These are phyloP conservation scores for Leptomonas seymouri DNA, from an alignment of 208 protist species.

Conservation along the genomic window DNA sequence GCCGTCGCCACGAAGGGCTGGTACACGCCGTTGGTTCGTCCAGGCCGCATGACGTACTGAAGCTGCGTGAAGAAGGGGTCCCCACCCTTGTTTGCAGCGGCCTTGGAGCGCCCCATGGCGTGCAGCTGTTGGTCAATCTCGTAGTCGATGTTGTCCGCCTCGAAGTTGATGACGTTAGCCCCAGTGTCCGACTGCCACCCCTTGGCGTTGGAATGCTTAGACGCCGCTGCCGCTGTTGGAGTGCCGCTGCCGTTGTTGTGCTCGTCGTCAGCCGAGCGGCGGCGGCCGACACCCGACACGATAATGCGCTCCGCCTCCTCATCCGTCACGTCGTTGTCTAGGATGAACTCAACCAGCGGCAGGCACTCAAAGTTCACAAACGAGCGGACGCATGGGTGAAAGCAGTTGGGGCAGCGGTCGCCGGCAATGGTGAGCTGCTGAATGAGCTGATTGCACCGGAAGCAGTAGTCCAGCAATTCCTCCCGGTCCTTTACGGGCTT, in stretches of 20 bases:
- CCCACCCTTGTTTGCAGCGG: constrained; percentile 62
- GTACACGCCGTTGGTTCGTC: constrained; percentile 70
- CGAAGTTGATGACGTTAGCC: constrained; percentile 90
- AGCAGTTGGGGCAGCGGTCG: constrained; percentile 91
- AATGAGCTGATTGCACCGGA: constrained; percentile 90
- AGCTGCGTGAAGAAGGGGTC: constrained; percentile 93
- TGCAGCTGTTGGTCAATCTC: constrained; percentile 84
- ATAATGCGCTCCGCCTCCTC: constrained; percentile 90
- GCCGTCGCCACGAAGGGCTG: constrained; percentile 83
- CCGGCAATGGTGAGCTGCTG: constrained; percentile 81
- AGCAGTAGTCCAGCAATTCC: constrained; percentile 93
- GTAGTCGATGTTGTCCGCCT: constrained; percentile 88
- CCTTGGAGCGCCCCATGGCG: constrained; percentile 72
- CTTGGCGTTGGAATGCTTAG: constrained; percentile 15
- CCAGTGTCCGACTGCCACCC: constrained; percentile 68
- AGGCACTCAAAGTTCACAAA: constrained; percentile 92
- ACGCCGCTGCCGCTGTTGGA: neutral
- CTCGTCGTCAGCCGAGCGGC: constrained; percentile 30
- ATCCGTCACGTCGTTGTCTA: constrained; percentile 86
- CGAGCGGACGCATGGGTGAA: constrained; percentile 93
- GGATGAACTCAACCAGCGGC: constrained; percentile 94
- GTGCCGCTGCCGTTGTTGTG: constrained; percentile 7
- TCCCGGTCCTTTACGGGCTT: constrained; percentile 89
- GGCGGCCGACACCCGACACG: constrained; percentile 56
- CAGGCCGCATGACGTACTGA: constrained; percentile 77